Conservation (phyloP, 2,329 filamentous ascomycete species). For the Colletotrichum kahawae region DNA sequence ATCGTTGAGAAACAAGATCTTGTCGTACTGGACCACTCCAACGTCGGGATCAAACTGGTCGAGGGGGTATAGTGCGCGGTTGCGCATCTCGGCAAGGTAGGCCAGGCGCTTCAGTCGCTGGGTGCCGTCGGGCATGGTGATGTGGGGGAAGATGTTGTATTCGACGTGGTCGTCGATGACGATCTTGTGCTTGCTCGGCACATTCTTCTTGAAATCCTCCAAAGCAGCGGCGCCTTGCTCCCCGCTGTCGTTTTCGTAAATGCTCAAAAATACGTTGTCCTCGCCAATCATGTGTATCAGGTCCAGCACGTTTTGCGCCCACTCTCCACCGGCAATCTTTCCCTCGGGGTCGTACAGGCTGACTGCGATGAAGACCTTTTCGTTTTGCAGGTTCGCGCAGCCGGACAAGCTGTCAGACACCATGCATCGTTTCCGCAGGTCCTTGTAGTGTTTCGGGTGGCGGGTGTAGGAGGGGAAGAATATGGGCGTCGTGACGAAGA, state of each 20-base stretch:
- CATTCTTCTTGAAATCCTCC: slow-evolving; percentile 49
- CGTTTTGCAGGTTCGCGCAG: slow-evolving; percentile 48
- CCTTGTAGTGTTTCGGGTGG: slow-evolving; percentile 42
- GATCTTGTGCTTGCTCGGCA: slow-evolving; percentile 54
- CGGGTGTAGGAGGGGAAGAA: slow-evolving; percentile 49
- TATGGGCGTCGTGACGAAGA: slow-evolving; percentile 37
- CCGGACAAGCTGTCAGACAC: slow-evolving; percentile 30
- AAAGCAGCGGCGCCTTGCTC: slow-evolving; percentile 60
- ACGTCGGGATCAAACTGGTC: slow-evolving; percentile 47
- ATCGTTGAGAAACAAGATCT: slow-evolving; percentile 72
- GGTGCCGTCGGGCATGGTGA: slow-evolving; percentile 67
- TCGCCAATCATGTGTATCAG: slow-evolving; percentile 70
- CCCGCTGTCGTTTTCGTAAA: slow-evolving; percentile 76
- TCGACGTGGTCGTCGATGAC: slow-evolving; percentile 66
- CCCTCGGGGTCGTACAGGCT: slow-evolving; percentile 71
- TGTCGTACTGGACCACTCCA: slow-evolving; percentile 50
- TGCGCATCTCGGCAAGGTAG: slow-evolving; percentile 75
- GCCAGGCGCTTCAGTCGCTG: slow-evolving; percentile 74
- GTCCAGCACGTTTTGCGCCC: slow-evolving; percentile 65
- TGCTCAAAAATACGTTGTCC: slow-evolving; percentile 72
- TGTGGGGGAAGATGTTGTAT: slow-evolving; percentile 58
- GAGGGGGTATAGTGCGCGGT: slow-evolving; percentile 70
- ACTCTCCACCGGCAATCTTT: slow-evolving; percentile 64
- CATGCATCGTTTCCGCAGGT: slow-evolving; percentile 34
- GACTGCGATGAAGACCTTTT: slow-evolving; percentile 77